phyloP scores from a whole-genome alignment of 176 grass and related monocot species.

The Saccharum spontaneum region DNA sequence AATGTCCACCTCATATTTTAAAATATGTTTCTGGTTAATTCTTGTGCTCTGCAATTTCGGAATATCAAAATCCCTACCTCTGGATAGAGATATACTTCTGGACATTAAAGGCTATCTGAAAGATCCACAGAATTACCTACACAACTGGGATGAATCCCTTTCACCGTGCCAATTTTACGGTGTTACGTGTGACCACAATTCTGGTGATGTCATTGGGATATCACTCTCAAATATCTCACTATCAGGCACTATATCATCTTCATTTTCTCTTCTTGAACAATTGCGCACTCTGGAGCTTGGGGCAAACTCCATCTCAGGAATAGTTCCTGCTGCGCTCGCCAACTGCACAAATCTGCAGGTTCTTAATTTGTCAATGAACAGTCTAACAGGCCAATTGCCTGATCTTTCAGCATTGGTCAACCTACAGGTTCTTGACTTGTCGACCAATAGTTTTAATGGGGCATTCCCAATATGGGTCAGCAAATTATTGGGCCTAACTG shows the following conservation, averaged over 20 bases:
- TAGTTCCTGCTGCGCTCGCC: conserved; percentile 52
- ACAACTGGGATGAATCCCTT: conserved; percentile 59
- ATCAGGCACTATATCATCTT: conserved; percentile 74
- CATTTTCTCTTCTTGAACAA: conserved; percentile 60
- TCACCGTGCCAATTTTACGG: conserved; percentile 71
- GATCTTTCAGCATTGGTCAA: conserved; percentile 69
- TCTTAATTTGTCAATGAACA: conserved; percentile 84
- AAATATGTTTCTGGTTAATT: conserved; percentile 51
- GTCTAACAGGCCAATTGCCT: conserved; percentile 63
- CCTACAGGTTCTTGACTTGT: conserved; percentile 78
- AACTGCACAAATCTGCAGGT: conserved; percentile 74
- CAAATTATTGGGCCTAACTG: conserved; percentile 48
- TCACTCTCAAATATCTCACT: conserved; percentile 72
- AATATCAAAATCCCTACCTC: conserved; percentile 45
- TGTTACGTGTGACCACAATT: conserved; percentile 57
- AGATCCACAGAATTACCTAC: conserved; percentile 70
- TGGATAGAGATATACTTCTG: conserved; percentile 64
- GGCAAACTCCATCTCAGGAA: conserved; percentile 71
- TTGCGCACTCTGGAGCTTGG: conserved; percentile 62
- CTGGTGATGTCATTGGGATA: conserved; percentile 57
- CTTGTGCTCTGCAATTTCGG: conserved; percentile 36
- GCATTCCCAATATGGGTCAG: conserved; percentile 71
- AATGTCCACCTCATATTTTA: conserved; percentile 48
- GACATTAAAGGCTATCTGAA: conserved; percentile 63
- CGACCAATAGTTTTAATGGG: conserved; percentile 73